These are phyloP conservation scores for Yarrowia galli DNA, from an alignment of 1,139 yeast genomes.

Conservation along the genomic window DNA sequence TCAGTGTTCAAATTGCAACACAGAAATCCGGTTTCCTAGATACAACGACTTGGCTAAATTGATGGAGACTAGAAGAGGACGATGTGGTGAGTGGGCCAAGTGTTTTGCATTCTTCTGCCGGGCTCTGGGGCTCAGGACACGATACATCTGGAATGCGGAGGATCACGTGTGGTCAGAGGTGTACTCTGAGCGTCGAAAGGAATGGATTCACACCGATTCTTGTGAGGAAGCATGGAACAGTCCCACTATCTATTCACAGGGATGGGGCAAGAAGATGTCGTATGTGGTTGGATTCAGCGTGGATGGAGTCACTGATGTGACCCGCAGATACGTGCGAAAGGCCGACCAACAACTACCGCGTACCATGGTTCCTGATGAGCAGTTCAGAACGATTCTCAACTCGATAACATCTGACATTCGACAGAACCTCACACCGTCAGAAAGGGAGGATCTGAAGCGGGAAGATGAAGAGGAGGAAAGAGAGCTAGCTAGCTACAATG, in stretches of 20 bases:
- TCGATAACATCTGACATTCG: constrained; percentile 55
- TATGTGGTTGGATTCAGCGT: constrained; percentile 71
- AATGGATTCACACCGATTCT: constrained; percentile 91
- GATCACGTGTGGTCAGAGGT: constrained; percentile 98
- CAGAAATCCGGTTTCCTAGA: constrained; percentile 69
- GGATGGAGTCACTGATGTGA: constrained; percentile 71
- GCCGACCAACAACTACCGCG: constrained; percentile 62
- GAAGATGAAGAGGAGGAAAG: constrained; percentile 55
- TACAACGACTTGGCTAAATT: constrained; percentile 72
- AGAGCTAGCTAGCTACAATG: constrained; percentile 48
- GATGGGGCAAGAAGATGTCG: constrained; percentile 96
- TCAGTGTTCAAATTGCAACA: constrained; percentile 61
- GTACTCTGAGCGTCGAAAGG: constrained; percentile 62
- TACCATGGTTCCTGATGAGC: constrained; percentile 54
- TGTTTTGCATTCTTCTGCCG: constrained; percentile 74
- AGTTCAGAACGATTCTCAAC: constrained; percentile 54
- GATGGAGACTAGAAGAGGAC: constrained; percentile 67
- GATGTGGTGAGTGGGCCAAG: constrained; percentile 97
- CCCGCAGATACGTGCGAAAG: constrained; percentile 68
- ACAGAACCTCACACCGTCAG: constrained; percentile 48
- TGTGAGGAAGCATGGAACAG: constrained; percentile 88
- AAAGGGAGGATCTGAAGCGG: constrained; percentile 49
- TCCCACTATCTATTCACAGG: constrained; percentile 75
- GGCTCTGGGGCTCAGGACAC: constrained; percentile 66
- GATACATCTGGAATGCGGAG: constrained; percentile 88